These are phyloP conservation scores for Daldinia bambusicola DNA, from an alignment of 495 filamentous ascomycete genomes.

Conservation along the genomic window DNA sequence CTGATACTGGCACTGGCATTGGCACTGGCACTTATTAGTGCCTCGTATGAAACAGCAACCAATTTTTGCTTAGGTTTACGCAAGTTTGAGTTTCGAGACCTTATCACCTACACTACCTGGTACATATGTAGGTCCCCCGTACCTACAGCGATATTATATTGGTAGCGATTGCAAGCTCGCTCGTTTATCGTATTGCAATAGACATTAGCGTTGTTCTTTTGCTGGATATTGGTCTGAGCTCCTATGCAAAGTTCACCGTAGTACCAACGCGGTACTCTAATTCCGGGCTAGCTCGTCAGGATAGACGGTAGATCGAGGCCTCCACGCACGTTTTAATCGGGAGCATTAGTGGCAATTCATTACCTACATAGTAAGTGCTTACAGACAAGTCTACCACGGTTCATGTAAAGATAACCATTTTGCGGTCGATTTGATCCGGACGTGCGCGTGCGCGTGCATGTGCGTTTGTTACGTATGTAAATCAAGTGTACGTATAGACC, in stretches of 20 bases:
- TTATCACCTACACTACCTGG: not conserved
- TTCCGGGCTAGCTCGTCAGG: slow-evolving; percentile 7
- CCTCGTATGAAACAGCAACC: not conserved
- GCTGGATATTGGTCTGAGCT: not conserved
- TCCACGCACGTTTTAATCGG: slow-evolving; percentile 11
- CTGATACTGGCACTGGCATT: no score
- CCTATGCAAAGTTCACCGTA: not conserved
- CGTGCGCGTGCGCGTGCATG: not conserved
- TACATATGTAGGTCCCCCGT: not conserved
- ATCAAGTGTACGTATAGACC: not conserved
- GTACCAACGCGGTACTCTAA: not conserved
- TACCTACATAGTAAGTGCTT: slow-evolving; percentile 1
- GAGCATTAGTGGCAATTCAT: slow-evolving; percentile 16
- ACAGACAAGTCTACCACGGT: slow-evolving; percentile 2
- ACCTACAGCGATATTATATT: not conserved
- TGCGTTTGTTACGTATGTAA: not conserved
- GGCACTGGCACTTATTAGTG: not conserved
- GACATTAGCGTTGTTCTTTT: not conserved
- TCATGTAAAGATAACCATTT: not conserved
- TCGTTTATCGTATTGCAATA: slow-evolving; percentile 2
- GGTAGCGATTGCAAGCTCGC: not conserved
- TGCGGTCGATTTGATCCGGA: not conserved
- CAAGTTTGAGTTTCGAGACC: not conserved
- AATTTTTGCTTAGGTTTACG: not conserved
- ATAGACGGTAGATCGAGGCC: slow-evolving; percentile 23